Evolutionary conservation across 768 basidiomycete species (phyloP).

Genomic region (Boletellus emodensis): DNA sequence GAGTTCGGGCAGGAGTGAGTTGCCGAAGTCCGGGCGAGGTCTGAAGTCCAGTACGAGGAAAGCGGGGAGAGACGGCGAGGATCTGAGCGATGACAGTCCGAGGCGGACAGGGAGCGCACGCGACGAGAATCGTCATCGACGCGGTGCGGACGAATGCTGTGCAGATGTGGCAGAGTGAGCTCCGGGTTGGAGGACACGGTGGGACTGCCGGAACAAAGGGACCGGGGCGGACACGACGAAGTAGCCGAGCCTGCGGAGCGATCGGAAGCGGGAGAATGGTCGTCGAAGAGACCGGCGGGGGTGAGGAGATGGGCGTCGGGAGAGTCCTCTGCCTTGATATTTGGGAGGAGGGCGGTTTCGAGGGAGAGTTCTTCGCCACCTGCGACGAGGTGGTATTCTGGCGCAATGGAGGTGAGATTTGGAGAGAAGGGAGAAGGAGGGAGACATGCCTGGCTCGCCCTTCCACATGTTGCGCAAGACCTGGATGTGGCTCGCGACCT

Average conservation of each 20-base stretch:
- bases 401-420: constrained; percentile 7
- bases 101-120: constrained; percentile 29
- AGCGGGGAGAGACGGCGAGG: constrained; percentile 32
- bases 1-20: constrained; percentile 24
- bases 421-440: not conserved
- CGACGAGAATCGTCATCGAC: constrained; percentile 29
- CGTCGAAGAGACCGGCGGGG: constrained; percentile 32
- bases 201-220: constrained; percentile 17
- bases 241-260: constrained; percentile 29
- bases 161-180: constrained; percentile 21
- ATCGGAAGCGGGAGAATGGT: constrained; percentile 31
- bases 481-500: constrained; percentile 87
- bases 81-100: constrained; percentile 27
- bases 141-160: constrained; percentile 19
- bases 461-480: constrained; percentile 88
- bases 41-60: constrained; percentile 27
- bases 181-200: constrained; percentile 24
- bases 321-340: constrained; percentile 54
- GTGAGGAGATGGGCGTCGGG: constrained; percentile 41
- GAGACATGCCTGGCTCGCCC: constrained; percentile 62
- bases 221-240: constrained; percentile 25
- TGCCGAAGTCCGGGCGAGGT: constrained; percentile 24
- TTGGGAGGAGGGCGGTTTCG: constrained; percentile 43
- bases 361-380: constrained; percentile 71
- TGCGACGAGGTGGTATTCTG: constrained; percentile 76